Conservation (phyloP, 805 yeast genomes). For the Candida arabinofermentans region DNA sequence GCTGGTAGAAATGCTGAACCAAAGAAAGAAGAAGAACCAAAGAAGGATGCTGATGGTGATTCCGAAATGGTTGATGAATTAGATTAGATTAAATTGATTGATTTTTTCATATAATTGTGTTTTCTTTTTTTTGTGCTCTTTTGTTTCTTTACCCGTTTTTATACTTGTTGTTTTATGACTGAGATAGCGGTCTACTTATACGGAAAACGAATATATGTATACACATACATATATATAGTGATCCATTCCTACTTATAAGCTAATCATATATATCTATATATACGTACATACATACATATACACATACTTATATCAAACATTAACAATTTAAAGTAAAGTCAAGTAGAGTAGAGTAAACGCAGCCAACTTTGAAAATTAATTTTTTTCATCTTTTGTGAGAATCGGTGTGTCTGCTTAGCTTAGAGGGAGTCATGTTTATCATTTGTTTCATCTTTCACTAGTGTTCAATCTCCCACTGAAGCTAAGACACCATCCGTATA, state of each 20-base stretch:
- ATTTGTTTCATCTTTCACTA: no score
- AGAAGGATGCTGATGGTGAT: constrained; percentile 35
- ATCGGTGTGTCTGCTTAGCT: no score
- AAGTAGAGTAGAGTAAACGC: no score
- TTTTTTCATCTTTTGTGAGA: no score
- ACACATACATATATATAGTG: background rate
- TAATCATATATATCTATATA: background rate
- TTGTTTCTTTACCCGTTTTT: background rate
- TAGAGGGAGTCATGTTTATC: no score
- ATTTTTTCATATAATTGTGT: background rate
- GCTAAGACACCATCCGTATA: no score
- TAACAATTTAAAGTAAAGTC: background rate
- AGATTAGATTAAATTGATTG: constrained; percentile 9
- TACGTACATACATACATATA: background rate
- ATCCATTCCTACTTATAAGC: background rate
- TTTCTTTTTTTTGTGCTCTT: no score
- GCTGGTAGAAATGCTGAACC: constrained; percentile 64
- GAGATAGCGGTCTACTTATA: no score
- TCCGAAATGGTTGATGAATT: constrained; percentile 31
- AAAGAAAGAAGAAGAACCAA: constrained; percentile 34
- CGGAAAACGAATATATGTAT: background rate
- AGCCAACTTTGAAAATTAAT: no score
- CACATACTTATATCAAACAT: background rate
- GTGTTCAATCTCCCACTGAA: no score
- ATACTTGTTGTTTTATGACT: background rate